phyloP scores from a whole-genome alignment of 495 filamentous ascomycete species.

The Hypoxylon perforatum region DNA sequence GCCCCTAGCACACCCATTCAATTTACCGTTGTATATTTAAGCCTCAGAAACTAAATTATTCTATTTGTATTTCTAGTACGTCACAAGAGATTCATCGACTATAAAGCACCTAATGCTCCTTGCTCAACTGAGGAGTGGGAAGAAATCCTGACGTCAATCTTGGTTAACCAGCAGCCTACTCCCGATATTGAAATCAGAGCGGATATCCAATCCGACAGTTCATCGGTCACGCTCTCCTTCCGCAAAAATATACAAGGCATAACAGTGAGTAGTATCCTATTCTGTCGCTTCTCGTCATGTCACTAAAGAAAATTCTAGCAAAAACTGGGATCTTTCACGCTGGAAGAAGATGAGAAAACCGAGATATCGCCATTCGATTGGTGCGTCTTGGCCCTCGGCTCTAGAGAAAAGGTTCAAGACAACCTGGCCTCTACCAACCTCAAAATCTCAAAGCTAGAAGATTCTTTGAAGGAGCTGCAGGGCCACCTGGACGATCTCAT shows the following conservation, averaged over 20 bases:
- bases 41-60: conserved; percentile 25
- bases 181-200: conserved; percentile 48
- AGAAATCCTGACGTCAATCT: conserved; percentile 50
- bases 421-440: conserved; percentile 59
- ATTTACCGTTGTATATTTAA: conserved; percentile 22
- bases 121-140: conserved; percentile 59
- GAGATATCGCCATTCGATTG: conserved; percentile 66
- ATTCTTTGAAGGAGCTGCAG: conserved; percentile 58
- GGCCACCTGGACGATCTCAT: conserved; percentile 72
- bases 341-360: conserved; percentile 64
- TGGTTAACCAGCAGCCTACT: conserved; percentile 51
- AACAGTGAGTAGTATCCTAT: conserved; percentile 49
- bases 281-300: background rate
- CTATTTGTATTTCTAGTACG: conserved; percentile 39
- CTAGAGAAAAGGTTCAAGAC: conserved; percentile 43
- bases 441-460: conserved; percentile 61
- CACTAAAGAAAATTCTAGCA: conserved; percentile 58
- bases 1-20: conserved; percentile 22
- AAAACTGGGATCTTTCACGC: conserved; percentile 73
- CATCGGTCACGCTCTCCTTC: conserved; percentile 54
- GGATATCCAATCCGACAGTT: conserved; percentile 43
- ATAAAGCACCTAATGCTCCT: conserved; percentile 45
- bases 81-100: conserved; percentile 44
- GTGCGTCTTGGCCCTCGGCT: conserved; percentile 61
- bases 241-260: conserved; percentile 60